Evolutionary conservation across 2,329 filamentous ascomycete species (phyloP).

Genomic region (Colletotrichum chrysophilum): DNA sequence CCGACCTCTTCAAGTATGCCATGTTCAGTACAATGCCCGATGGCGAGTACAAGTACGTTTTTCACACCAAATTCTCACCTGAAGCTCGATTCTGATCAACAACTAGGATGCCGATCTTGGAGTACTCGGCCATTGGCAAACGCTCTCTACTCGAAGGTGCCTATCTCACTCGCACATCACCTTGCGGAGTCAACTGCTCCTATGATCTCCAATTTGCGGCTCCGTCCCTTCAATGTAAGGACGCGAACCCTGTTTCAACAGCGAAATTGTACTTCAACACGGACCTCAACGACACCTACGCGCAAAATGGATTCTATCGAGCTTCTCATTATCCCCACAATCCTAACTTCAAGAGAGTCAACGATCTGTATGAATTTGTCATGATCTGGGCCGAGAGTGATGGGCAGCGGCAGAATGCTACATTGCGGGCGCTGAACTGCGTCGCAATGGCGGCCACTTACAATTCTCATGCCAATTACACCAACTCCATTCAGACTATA

Average conservation of each 20-base stretch:
- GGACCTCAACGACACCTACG: background rate
- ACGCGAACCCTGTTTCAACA: background rate
- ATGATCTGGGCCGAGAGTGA: background rate
- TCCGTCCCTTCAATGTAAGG: background rate
- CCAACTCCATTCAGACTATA: background rate
- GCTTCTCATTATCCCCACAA: background rate
- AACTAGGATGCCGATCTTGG: background rate
- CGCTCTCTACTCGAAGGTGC: background rate
- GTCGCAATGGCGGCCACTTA: background rate
- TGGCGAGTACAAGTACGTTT: background rate
- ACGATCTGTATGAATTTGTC: background rate
- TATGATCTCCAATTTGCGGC: background rate
- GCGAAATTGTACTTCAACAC: background rate
- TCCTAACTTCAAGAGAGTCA: background rate
- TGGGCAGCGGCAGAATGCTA: background rate
- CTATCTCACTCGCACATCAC: background rate
- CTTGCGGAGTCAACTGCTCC: background rate
- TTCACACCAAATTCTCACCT: background rate
- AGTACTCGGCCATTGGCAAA: background rate
- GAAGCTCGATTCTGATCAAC: background rate
- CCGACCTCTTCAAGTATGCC: background rate
- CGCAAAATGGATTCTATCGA: background rate
- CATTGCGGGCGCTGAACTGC: background rate
- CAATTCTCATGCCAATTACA: background rate
- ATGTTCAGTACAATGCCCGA: background rate